Evolutionary conservation across 345 rosid genomes (phyloP).

Genomic region (Ailanthus altissimus): DNA sequence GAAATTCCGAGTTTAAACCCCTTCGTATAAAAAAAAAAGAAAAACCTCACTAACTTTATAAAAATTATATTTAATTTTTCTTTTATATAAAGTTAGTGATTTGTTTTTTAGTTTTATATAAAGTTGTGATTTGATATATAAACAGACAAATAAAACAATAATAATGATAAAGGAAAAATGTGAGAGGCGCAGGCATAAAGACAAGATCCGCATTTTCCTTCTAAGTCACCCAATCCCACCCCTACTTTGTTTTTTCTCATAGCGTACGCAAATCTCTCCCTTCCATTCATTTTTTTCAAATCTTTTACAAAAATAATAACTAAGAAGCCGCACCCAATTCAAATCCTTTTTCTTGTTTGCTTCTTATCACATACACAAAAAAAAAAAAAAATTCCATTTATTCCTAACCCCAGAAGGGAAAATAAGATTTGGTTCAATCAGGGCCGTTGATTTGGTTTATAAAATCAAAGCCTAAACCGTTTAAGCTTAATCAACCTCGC

Average conservation of each 20-base stretch:
- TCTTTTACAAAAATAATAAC: background rate
- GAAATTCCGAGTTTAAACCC: too few relatives aligned
- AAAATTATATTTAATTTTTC: too few relatives aligned
- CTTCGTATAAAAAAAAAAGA: too few relatives aligned
- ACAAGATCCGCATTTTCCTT: background rate
- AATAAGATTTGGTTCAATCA: background rate
- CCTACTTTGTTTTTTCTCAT: background rate
- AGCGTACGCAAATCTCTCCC: background rate
- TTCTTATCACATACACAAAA: background rate
- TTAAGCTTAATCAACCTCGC: background rate
- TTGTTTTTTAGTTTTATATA: too few relatives aligned
- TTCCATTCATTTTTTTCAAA: background rate
- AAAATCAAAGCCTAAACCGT: slow-evolving; percentile 2
- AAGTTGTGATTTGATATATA: too few relatives aligned
- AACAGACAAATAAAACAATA: too few relatives aligned
- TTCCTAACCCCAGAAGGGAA: background rate
- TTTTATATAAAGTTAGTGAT: too few relatives aligned
- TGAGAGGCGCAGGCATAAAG: too few relatives aligned
- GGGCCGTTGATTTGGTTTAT: slow-evolving; percentile 8
- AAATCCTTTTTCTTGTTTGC: background rate
- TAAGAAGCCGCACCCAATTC: background rate
- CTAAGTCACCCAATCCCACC: background rate
- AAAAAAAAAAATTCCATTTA: background rate
- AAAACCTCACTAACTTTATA: too few relatives aligned
- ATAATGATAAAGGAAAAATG: too few relatives aligned